These are phyloP conservation scores for Pleomassaria siparia DNA, from an alignment of 2,329 filamentous ascomycete species.

Conservation along the genomic window DNA sequence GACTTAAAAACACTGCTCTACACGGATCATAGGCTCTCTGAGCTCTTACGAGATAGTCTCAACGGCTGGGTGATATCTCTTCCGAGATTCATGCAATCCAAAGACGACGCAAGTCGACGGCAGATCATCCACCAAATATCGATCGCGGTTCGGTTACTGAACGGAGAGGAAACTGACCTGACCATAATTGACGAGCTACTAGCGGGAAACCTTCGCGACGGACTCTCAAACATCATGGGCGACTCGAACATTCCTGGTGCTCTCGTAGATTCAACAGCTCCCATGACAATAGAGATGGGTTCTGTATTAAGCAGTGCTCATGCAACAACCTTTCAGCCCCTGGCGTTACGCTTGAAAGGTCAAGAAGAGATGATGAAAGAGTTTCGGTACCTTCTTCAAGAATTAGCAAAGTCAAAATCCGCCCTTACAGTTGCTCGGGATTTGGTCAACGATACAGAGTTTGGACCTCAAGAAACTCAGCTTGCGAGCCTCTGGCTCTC, in stretches of 20 bases:
- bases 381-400: constrained; percentile 62
- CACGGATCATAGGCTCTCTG: constrained; percentile 63
- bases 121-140: constrained; percentile 75
- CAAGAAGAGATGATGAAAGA: constrained; percentile 65
- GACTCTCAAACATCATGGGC: constrained; percentile 58
- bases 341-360: constrained; percentile 62
- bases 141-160: constrained; percentile 68
- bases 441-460: constrained; percentile 65
- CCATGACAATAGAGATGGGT: constrained; percentile 13
- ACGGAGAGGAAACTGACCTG: constrained; percentile 64
- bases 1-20: constrained; percentile 62
- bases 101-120: constrained; percentile 76
- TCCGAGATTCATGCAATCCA: constrained; percentile 78
- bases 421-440: constrained; percentile 59
- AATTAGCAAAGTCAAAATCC: constrained; percentile 51
- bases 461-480: constrained; percentile 59
- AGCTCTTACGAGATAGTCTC: constrained; percentile 68
- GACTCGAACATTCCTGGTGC: constrained; percentile 30
- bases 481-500: constrained; percentile 80
- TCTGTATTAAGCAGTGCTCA: constrained; percentile 17
- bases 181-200: constrained; percentile 68
- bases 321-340: constrained; percentile 55
- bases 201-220: constrained; percentile 71
- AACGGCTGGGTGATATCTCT: constrained; percentile 82
- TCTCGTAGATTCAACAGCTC: constrained; percentile 13